phyloP scores from a whole-genome alignment of 1,284 basidiomycete species.

The Ustilago esculenta region DNA sequence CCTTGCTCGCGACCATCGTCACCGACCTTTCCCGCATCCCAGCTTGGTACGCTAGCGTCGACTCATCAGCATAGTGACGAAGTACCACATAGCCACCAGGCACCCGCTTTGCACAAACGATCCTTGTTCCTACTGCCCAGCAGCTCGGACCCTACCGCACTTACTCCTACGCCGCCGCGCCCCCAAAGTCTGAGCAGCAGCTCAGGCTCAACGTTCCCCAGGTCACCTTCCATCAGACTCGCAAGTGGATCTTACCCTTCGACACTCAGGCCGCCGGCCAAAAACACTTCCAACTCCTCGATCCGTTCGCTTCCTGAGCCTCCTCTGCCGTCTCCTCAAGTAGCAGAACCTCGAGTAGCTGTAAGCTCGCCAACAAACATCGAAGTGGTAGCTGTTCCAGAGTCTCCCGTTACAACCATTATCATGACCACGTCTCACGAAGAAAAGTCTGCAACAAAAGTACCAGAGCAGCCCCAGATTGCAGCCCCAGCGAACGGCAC shows the following conservation, averaged over 20 bases:
- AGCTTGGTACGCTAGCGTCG: conserved; percentile 1
- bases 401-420: background rate
- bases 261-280: conserved; percentile 28
- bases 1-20: conserved; percentile 20
- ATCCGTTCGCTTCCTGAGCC: conserved; percentile 34
- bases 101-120: conserved; percentile 12
- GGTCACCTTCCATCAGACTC: conserved; percentile 40
- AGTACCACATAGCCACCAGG: background rate
- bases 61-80: background rate
- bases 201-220: conserved; percentile 16
- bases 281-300: conserved; percentile 31
- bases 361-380: background rate
- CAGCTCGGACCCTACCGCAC: conserved; percentile 10
- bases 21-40: conserved; percentile 3
- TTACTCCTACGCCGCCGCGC: conserved; percentile 24
- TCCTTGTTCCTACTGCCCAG: conserved; percentile 21
- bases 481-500: background rate
- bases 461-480: background rate
- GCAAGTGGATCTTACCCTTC: conserved; percentile 45
- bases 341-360: background rate
- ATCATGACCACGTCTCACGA: conserved; percentile 6
- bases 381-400: background rate
- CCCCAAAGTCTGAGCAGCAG: conserved; percentile 28
- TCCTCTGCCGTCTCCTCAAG: background rate
- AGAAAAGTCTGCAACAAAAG: background rate